Evolutionary conservation across 169 alveolate genomes (phyloP).

Genomic region (Plasmodium blacklocki): DNA sequence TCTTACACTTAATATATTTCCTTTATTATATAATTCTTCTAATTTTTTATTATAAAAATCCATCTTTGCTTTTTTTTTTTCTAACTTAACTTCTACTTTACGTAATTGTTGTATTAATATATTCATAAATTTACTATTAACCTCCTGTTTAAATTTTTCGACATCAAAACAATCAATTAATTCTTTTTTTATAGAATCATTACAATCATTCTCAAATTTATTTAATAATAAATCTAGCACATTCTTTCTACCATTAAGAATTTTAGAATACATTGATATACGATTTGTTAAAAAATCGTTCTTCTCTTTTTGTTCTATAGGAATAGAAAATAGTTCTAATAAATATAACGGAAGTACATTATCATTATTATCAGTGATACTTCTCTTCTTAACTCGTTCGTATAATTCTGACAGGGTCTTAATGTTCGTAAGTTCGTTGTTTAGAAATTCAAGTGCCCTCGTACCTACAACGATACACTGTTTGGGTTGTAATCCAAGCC

Average conservation of each 20-base stretch:
- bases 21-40: slow-evolving; percentile 81
- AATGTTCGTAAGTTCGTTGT: slow-evolving; percentile 87
- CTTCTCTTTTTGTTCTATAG: slow-evolving; percentile 88
- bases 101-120: slow-evolving; percentile 86
- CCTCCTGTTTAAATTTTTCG: slow-evolving; percentile 84
- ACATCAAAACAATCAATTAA: slow-evolving; percentile 82
- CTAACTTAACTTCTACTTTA: slow-evolving; percentile 84
- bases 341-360: slow-evolving; percentile 86
- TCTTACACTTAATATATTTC: slow-evolving; percentile 80
- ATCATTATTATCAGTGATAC: slow-evolving; percentile 85
- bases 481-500: slow-evolving; percentile 88
- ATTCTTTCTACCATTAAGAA: slow-evolving; percentile 81
- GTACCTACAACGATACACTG: slow-evolving; percentile 93
- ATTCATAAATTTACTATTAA: slow-evolving; percentile 87
- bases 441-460: slow-evolving; percentile 88
- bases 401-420: slow-evolving; percentile 86
- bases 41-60: slow-evolving; percentile 79
- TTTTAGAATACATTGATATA: slow-evolving; percentile 87
- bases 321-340: slow-evolving; percentile 88
- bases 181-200: slow-evolving; percentile 78
- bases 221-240: slow-evolving; percentile 81
- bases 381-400: slow-evolving; percentile 87
- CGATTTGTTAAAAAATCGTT: slow-evolving; percentile 85
- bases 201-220: slow-evolving; percentile 79
- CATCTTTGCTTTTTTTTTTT: slow-evolving; percentile 83